phyloP scores from a whole-genome alignment of 345 rosid species.

The Moricandia arvensis region DNA sequence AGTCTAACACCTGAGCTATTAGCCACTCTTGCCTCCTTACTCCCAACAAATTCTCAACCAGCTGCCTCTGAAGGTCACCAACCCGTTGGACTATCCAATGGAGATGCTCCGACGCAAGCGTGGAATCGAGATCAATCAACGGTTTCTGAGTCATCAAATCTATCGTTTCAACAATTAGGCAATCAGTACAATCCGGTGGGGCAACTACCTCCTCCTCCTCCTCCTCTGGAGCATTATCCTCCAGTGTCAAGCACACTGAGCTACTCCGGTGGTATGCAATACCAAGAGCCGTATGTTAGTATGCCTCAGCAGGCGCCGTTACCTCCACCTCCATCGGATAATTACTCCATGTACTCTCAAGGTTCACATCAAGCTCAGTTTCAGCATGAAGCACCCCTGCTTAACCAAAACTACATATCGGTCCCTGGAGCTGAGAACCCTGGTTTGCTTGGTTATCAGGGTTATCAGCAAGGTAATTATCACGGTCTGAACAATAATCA shows the following conservation, averaged over 20 bases:
- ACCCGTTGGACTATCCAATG: slow-evolving; percentile 34
- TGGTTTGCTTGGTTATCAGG: slow-evolving; percentile 41
- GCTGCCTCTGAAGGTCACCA: slow-evolving; percentile 48
- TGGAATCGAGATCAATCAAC: slow-evolving; percentile 50
- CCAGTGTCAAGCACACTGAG: slow-evolving; percentile 40
- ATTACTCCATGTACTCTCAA: slow-evolving; percentile 47
- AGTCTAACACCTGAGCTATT: slow-evolving; percentile 79
- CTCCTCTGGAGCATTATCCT: slow-evolving; percentile 45
- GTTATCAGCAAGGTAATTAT: slow-evolving; percentile 45
- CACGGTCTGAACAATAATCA: slow-evolving; percentile 45
- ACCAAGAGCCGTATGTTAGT: slow-evolving; percentile 46
- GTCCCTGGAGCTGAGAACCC: slow-evolving; percentile 49
- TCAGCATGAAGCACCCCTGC: slow-evolving; percentile 46
- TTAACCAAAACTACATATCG: slow-evolving; percentile 47
- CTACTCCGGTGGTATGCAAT: slow-evolving; percentile 49
- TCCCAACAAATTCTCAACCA: slow-evolving; percentile 59
- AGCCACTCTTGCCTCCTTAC: slow-evolving; percentile 65
- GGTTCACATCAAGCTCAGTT: slow-evolving; percentile 57
- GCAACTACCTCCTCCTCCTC: slow-evolving; percentile 45
- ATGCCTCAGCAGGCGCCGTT: slow-evolving; percentile 47
- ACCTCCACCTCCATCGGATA: slow-evolving; percentile 42
- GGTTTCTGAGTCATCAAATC: slow-evolving; percentile 42
- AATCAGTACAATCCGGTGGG: slow-evolving; percentile 50
- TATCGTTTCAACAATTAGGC: slow-evolving; percentile 46
- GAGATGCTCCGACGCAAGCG: slow-evolving; percentile 46